Conservation (phyloP, 2,329 filamentous ascomycete species). For the Aureobasidium sp. region DNA sequence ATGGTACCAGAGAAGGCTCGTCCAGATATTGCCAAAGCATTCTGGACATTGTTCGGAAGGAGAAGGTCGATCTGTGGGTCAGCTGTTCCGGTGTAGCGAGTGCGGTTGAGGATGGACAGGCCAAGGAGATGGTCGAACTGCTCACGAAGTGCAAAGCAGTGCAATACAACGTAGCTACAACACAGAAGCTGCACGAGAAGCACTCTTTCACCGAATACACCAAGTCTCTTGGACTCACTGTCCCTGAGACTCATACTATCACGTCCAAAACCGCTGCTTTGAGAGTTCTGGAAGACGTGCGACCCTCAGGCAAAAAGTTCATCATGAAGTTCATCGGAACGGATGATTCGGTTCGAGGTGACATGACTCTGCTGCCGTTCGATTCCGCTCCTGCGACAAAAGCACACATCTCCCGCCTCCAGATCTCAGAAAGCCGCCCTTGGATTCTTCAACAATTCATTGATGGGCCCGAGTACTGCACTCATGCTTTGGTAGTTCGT, state of each 20-base stretch:
- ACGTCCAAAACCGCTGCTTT: conserved; percentile 47
- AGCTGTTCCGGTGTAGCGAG: conserved; percentile 63
- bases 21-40: conserved; percentile 51
- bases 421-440: conserved; percentile 47
- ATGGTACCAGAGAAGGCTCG: conserved; percentile 27
- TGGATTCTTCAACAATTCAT: conserved; percentile 67
- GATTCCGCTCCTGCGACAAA: conserved; percentile 47
- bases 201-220: conserved; percentile 57
- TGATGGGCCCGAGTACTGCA: conserved; percentile 60
- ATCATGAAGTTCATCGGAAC: conserved; percentile 61
- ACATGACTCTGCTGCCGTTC: conserved; percentile 60
- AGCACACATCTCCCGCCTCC: conserved; percentile 47
- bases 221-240: conserved; percentile 43
- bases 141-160: conserved; percentile 54
- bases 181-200: conserved; percentile 56
- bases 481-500: conserved; percentile 60
- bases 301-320: conserved; percentile 40
- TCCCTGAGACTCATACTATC: conserved; percentile 44
- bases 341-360: conserved; percentile 51
- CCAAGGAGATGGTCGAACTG: conserved; percentile 54
- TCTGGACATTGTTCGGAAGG: conserved; percentile 50
- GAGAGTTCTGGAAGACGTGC: conserved; percentile 41
- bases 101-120: conserved; percentile 59
- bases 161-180: conserved; percentile 53
- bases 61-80: conserved; percentile 65